Base-by-base conservation (phyloP, 345 rosid species). In the Diplotaxis tenuifolia region DNA sequence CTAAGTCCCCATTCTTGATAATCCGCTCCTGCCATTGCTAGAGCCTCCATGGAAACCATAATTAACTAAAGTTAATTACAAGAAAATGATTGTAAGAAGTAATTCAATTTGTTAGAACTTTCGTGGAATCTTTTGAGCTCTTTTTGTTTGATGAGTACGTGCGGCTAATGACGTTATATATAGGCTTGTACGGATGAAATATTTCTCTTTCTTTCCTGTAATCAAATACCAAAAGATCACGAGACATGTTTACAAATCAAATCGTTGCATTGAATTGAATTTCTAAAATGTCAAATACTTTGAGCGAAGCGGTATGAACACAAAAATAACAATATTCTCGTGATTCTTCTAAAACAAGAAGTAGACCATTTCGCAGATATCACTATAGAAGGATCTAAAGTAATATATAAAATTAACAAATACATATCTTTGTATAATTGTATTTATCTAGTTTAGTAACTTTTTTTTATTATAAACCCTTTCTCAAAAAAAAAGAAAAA, bases 1-100 rank as follows among this genome's bases (percentile, higher is more conserved):
- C 73, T 64, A 47, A 76, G 45, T 16, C 80, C 84, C 76, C 71
- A 77, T 62, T 68, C 82, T 18, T 34, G n/a, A 73, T 59, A 81
- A 25, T 77, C 82, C 9, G 7, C 25, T 25, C 84, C 86, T 0
- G 83, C 81, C 86, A 85, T 85, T 25, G 86, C 86, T 77, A 85
- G 68, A 40, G 84, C 83, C 64, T 85, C 86, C 42, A 82, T 23
- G 0, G 84, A 81, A 65, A 64, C 68, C 68, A 78, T 57, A 77
- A 62, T 66, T 6, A 28, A 5, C 1, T 49, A 49, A 47, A 21
- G 9, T 11, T 23, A 23, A 5, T 15, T 23, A 23, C 23, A 49
- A 23, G 23, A 66, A 1, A 66, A 23, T 67, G 23, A 45, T 58
- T 23, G 32, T 52, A 62, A n/a, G 52, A 36, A 60, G 25, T 67